A percentile compares a stretch with the other conserved stretches of the same genome.
Conservation (phyloP, 768 basidiomycete species). For the Mycena venus region DNA sequence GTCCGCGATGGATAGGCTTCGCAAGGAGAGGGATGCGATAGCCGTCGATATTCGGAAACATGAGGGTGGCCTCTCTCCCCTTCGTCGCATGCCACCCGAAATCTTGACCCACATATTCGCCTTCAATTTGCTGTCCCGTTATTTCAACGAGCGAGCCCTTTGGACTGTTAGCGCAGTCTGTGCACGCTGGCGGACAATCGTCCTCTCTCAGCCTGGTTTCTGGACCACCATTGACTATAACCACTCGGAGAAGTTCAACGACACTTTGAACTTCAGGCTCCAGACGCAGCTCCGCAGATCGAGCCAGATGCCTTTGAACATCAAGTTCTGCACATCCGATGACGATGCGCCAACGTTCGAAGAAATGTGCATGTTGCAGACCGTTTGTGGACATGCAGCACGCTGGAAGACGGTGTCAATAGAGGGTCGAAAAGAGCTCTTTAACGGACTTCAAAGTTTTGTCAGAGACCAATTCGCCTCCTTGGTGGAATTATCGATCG, state of each 20-base stretch:
- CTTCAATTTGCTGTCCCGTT: neutral
- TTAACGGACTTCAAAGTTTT: neutral
- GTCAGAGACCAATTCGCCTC: neutral
- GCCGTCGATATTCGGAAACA: neutral
- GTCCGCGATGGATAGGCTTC: neutral
- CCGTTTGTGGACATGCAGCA: neutral
- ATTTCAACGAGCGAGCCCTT: neutral
- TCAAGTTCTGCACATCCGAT: neutral
- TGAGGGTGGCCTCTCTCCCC: neutral
- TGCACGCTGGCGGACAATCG: slow-evolving; percentile 8
- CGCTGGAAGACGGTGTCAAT: neutral
- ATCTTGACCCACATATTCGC: slow-evolving; percentile 10
- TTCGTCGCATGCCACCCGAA: slow-evolving; percentile 13
- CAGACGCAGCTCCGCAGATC: neutral
- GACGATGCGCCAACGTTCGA: neutral
- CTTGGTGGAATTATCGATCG: neutral
- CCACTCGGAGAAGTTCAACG: neutral
- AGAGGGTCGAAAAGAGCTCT: neutral
- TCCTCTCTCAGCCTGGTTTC: neutral
- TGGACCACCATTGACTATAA: neutral
- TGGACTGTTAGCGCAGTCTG: slow-evolving; percentile 12
- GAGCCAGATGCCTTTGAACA: neutral
- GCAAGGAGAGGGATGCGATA: neutral
- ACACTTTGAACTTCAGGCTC: neutral
- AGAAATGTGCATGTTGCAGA: neutral